These are phyloP conservation scores for Cryptococcus sp. DNA, from an alignment of 1,284 basidiomycete genomes.

Conservation along the genomic window DNA sequence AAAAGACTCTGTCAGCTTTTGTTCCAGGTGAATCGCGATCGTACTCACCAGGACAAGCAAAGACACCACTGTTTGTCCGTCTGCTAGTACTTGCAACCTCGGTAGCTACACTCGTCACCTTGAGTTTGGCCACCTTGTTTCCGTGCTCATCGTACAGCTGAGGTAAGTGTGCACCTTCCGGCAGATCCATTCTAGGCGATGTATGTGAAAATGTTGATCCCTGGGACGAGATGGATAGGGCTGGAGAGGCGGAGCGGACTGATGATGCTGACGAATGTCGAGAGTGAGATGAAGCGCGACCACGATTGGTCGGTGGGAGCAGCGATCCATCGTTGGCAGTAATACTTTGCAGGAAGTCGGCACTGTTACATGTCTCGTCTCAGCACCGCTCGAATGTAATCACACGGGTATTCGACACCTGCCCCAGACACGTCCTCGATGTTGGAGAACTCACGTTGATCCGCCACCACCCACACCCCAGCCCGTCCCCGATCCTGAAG, in stretches of 20 bases:
- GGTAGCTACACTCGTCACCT: constrained; percentile 92
- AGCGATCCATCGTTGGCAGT: constrained; percentile 49
- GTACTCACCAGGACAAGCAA: constrained; percentile 69
- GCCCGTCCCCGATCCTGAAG: constrained; percentile 24
- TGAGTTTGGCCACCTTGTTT: constrained; percentile 73
- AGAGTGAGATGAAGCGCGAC: constrained; percentile 41
- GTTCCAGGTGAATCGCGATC: background rate
- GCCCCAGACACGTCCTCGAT: too few species aligned
- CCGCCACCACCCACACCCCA: constrained; percentile 49
- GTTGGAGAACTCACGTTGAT: constrained; percentile 42
- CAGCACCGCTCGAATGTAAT: constrained; percentile 9
- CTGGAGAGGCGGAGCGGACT: constrained; percentile 44
- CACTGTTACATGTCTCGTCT: constrained; percentile 20
- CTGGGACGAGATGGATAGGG: constrained; percentile 46
- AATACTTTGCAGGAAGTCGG: constrained; percentile 49
- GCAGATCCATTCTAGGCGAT: constrained; percentile 43
- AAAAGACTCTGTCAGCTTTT: constrained; percentile 3
- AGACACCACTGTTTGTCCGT: constrained; percentile 84
- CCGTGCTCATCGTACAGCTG: background rate
- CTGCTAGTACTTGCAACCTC: constrained; percentile 87
- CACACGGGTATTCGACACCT: too few species aligned
- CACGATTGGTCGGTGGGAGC: constrained; percentile 40
- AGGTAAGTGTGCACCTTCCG: constrained; percentile 31
- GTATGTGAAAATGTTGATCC: constrained; percentile 42
- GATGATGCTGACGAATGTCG: constrained; percentile 47